Percentiles rank a stretch among this genome's conserved stretches.
phyloP scores from a whole-genome alignment of 106 monocot species.

The Dendrobium officinale region DNA sequence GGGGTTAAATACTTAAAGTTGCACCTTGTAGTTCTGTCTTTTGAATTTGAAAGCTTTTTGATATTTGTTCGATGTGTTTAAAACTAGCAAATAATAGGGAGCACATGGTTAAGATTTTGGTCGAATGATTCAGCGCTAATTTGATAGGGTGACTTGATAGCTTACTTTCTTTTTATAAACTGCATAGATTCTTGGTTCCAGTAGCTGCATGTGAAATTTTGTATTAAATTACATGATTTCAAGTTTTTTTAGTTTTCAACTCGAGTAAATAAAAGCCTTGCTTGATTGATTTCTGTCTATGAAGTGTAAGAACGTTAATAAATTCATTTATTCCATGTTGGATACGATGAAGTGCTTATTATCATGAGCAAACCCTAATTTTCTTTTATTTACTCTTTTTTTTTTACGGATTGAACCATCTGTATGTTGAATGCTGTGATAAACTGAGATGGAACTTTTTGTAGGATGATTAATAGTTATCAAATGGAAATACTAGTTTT shows the following conservation, averaged over 20 bases:
- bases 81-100: background rate
- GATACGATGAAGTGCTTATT: background rate
- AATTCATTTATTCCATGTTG: background rate
- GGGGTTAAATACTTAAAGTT: background rate
- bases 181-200: background rate
- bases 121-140: background rate
- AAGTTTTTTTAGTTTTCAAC: background rate
- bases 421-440: background rate
- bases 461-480: background rate
- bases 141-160: background rate
- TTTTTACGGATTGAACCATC: background rate
- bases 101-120: background rate
- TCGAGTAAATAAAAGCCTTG: background rate
- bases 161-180: background rate
- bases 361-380: background rate
- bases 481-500: background rate
- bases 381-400: background rate
- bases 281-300: background rate
- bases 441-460: background rate
- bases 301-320: background rate
- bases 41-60: background rate
- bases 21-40: background rate
- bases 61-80: background rate
- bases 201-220: background rate
- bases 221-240: background rate